A percentile compares a stretch with the other conserved stretches of the same genome.
Conservation (phyloP, 2,329 filamentous ascomycete species). For the Penicillium brevicompactum region DNA sequence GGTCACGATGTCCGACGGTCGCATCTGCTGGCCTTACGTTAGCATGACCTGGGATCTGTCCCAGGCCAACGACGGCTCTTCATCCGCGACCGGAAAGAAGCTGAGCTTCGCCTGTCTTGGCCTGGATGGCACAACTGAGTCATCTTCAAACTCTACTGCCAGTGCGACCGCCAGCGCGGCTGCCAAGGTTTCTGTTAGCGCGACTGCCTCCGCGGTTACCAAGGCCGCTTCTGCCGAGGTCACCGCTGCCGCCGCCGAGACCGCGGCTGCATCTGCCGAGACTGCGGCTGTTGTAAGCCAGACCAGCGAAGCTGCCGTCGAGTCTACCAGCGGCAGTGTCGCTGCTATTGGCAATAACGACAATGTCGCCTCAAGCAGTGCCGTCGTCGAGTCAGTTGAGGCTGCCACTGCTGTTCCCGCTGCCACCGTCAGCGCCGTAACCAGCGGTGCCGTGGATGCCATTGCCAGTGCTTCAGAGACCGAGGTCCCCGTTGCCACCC, state of each 20-base stretch:
- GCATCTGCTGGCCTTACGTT: slow-evolving; percentile 57
- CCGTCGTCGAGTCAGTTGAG: neutral
- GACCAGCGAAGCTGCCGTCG: neutral
- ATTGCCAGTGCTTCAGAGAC: neutral
- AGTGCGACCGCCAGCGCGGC: neutral
- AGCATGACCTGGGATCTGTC: slow-evolving; percentile 46
- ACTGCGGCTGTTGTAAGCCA: neutral
- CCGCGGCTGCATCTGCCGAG: neutral
- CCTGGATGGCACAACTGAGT: neutral
- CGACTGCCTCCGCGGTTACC: neutral
- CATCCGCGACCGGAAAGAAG: slow-evolving; percentile 9
- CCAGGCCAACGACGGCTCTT: slow-evolving; percentile 25
- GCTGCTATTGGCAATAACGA: neutral
- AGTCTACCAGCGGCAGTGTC: neutral
- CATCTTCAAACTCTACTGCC: neutral
- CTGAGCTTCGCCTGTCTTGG: slow-evolving; percentile 24
- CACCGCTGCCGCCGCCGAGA: too few species aligned
- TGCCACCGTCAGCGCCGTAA: neutral
- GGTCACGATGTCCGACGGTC: slow-evolving; percentile 59
- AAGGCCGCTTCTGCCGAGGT: neutral
- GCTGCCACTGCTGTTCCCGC: neutral
- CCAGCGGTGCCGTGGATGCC: neutral
- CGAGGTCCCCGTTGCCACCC: neutral
- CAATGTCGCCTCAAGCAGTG: neutral
- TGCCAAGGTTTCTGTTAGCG: neutral